Percentiles rank a stretch among this genome's conserved stretches.
Evolutionary conservation across 192 early-diverging fungal species (phyloP).

Genomic region (Anaeromyces robustus): DNA sequence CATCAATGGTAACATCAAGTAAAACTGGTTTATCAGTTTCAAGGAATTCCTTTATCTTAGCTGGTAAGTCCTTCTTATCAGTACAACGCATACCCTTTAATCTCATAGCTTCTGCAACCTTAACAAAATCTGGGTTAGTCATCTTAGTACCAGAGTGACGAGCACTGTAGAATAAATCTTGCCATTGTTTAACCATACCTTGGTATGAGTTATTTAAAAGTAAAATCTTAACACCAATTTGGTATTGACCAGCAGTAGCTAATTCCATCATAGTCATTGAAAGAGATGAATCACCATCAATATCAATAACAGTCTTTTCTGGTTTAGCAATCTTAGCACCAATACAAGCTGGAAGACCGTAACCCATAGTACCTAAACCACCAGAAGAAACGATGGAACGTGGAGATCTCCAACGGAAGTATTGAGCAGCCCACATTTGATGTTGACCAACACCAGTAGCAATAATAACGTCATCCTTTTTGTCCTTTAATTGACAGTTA

Average conservation of each 20-base stretch:
- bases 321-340: constrained; percentile 91
- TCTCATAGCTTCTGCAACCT: constrained; percentile 87
- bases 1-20: constrained; percentile 78
- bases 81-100: constrained; percentile 74
- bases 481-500: constrained; percentile 59
- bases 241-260: constrained; percentile 92
- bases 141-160: constrained; percentile 87
- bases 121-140: constrained; percentile 96
- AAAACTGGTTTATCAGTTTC: constrained; percentile 69
- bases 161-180: constrained; percentile 94
- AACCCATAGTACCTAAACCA: constrained; percentile 98
- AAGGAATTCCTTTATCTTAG: constrained; percentile 80
- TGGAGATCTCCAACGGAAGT: constrained; percentile 80
- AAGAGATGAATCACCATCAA: constrained; percentile 97
- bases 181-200: constrained; percentile 83
- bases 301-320: constrained; percentile 89
- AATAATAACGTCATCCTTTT: constrained; percentile 85
- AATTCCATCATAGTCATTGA: constrained; percentile 98
- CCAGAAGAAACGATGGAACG: constrained; percentile 85
- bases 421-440: constrained; percentile 99
- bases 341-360: constrained; percentile 87
- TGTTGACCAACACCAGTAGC: constrained; percentile 97
- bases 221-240: constrained; percentile 91
- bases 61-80: constrained; percentile 69
- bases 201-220: constrained; percentile 99